A percentile compares a stretch with the other conserved stretches of the same genome.
These are phyloP conservation scores for Stachybotrys chlorohalonatus DNA, from an alignment of 2,329 filamentous ascomycete species.

Conservation along the genomic window DNA sequence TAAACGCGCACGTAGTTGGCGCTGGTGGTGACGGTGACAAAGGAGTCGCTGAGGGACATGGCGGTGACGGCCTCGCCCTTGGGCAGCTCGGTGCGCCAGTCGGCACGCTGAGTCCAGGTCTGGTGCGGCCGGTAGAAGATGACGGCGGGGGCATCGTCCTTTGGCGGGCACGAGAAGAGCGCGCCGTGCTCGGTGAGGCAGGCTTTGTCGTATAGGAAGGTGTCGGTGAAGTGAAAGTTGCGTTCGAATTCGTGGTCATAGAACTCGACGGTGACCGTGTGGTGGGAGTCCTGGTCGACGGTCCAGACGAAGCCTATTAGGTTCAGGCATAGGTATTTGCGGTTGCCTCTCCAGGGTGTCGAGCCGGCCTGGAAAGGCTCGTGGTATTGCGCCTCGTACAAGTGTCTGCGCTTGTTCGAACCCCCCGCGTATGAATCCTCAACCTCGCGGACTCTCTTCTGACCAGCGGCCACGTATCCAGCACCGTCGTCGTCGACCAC, in stretches of 20 bases:
- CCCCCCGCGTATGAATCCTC: constrained; percentile 41
- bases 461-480: constrained; percentile 61
- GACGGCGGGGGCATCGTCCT: constrained; percentile 57
- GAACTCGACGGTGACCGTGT: constrained; percentile 95
- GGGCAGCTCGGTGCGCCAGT: constrained; percentile 87
- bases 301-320: constrained; percentile 95
- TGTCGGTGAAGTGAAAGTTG: constrained; percentile 96
- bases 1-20: constrained; percentile 86
- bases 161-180: constrained; percentile 73
- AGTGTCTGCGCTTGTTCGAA: constrained; percentile 39
- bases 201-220: constrained; percentile 91
- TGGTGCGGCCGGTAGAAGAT: constrained; percentile 98
- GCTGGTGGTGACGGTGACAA: constrained; percentile 80
- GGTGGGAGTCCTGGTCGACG: constrained; percentile 84
- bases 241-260: constrained; percentile 89
- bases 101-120: constrained; percentile 83
- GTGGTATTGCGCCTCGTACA: constrained; percentile 59
- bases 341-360: constrained; percentile 90
- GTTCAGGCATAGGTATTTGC: constrained; percentile 89
- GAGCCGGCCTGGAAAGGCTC: constrained; percentile 86
- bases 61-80: constrained; percentile 77
- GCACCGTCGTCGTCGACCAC: constrained; percentile 93
- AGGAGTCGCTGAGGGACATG: constrained; percentile 85
- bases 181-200: constrained; percentile 80
- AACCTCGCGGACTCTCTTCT: constrained; percentile 40